Base-by-base conservation (phyloP, 2,329 filamentous ascomycete species). In the Beauveria scarabaeidicola region DNA sequence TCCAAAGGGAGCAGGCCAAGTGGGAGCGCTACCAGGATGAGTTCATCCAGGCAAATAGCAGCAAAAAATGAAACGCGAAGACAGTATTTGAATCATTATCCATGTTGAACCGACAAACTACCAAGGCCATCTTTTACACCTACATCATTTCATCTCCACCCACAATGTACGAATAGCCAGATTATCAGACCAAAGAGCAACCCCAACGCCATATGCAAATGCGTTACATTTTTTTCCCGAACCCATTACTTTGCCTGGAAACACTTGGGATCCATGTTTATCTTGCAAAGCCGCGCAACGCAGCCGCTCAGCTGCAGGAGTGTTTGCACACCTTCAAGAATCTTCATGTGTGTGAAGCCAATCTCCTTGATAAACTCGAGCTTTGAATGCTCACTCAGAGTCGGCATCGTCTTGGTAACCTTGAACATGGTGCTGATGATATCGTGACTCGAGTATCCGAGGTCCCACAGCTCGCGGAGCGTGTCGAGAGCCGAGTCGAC, bases 361-460 rank as follows among this genome's bases (percentile, higher is more conserved):
- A 99, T 99, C 76, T 97, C 94, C 76, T 91, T 93, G 76, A 97
- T 96, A 67, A 97, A 99, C 71, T 97, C 93, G 63, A 99, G 79
- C 77, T 97, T 97, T 17, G 91, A 86, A 73, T 97, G 91, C 75
- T 99, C 94, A 65, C 91, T 94, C 60, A 99, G 77, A 1, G 88
- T 91, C 2, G 90, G 89, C 61, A 97, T 91, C 1, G 91, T 95
- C 79, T 97, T 99, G 50, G 94, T 97, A 62, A 99, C 94, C 69
- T 88, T 87, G 80, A 99, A 97, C 94, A 99, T 99, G 63, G 93
- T 99, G 75, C 89, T 95, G 73, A 99, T 95, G 67, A 99, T 96
- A 73, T 99, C 94, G 76, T 99, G 93, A 67, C 91, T 95, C n/a
- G 91, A 96, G 76, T 99, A 99, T 15, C 94, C 94, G 62, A 97